A percentile compares a stretch with the other conserved stretches of the same genome.
Conservation (phyloP, 208 protist genomes). For the Crithidia brevicula region DNA sequence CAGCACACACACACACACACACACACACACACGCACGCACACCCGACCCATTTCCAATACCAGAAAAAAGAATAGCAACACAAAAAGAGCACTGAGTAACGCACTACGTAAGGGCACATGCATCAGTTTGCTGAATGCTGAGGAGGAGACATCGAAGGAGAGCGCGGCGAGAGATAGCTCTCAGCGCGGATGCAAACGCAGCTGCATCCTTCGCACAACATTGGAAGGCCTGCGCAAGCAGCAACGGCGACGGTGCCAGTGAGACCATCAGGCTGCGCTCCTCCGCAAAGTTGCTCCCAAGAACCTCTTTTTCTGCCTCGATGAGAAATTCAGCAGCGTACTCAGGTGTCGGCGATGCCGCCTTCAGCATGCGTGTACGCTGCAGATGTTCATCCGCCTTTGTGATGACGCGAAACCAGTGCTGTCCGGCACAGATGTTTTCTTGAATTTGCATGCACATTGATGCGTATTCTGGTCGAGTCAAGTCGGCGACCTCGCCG, state of each 20-base stretch:
- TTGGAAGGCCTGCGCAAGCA: slow-evolving; percentile 9
- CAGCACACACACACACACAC: not conserved
- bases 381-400: slow-evolving; percentile 60
- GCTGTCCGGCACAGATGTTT: slow-evolving; percentile 27
- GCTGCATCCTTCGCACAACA: slow-evolving; percentile 4
- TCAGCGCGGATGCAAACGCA: slow-evolving; percentile 8
- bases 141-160: slow-evolving; percentile 15
- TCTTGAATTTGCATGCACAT: slow-evolving; percentile 37
- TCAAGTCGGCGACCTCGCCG: slow-evolving; percentile 52
- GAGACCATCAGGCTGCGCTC: slow-evolving; percentile 19
- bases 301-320: not conserved
- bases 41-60: not conserved
- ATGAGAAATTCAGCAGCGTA: slow-evolving; percentile 1
- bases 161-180: slow-evolving; percentile 1
- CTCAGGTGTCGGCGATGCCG: not conserved
- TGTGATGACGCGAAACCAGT: slow-evolving; percentile 45
- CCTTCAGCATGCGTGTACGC: not conserved
- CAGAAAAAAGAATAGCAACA: not conserved
- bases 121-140: not conserved
- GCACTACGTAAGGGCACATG: not conserved
- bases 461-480: slow-evolving; percentile 31
- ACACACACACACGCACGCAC: not conserved
- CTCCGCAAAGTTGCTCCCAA: slow-evolving; percentile 11
- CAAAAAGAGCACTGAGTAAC: not conserved
- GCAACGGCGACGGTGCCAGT: slow-evolving; percentile 21